Conservation (phyloP, 306 rosid genomes). For the Castanea mollissima region DNA sequence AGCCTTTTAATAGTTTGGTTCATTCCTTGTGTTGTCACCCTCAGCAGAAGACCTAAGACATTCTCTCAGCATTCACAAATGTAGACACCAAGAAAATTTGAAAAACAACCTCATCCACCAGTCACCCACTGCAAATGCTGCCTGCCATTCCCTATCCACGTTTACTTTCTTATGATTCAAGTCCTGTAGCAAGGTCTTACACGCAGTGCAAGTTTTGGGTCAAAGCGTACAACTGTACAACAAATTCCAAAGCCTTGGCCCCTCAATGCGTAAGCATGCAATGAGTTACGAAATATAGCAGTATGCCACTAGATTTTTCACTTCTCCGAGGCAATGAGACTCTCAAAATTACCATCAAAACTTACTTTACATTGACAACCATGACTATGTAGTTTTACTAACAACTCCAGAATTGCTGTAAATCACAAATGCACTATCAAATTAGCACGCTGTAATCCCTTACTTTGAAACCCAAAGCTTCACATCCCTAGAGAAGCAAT, state of each 20-base stretch:
- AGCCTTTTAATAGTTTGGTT: neutral
- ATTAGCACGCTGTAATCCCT: neutral
- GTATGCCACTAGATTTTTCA: neutral
- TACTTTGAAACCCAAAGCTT: neutral
- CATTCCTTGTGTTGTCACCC: neutral
- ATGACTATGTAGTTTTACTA: neutral
- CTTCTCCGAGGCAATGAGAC: neutral
- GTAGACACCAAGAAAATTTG: neutral
- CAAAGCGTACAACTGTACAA: neutral
- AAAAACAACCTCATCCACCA: neutral
- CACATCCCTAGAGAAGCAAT: neutral
- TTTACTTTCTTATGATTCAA: neutral
- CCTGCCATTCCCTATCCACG: neutral
- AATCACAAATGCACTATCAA: neutral
- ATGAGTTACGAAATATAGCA: neutral
- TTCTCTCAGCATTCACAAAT: neutral
- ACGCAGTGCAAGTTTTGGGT: neutral
- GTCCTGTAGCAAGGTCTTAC: neutral
- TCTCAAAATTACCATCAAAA: neutral
- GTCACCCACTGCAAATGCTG: neutral
- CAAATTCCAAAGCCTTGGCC: too few relatives aligned
- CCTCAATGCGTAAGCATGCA: too few relatives aligned
- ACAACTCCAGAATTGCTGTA: neutral
- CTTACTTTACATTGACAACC: neutral
- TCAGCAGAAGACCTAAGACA: neutral